phyloP scores from a whole-genome alignment of 2,329 filamentous ascomycete species.

The Helotiales sp. region DNA sequence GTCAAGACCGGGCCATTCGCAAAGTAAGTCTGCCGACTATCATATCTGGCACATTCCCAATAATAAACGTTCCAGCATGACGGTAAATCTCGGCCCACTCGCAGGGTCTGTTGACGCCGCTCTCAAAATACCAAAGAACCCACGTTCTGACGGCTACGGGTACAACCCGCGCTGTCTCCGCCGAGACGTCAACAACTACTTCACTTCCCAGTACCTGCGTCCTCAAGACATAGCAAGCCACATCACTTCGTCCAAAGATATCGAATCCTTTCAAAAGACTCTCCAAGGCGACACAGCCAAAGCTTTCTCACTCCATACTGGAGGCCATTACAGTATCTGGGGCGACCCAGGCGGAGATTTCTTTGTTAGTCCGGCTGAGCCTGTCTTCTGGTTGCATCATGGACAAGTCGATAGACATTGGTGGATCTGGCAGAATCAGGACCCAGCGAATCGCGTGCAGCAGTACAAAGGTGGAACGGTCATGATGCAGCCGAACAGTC shows the following conservation, averaged over 20 bases:
- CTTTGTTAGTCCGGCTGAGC: slow-evolving; percentile 13
- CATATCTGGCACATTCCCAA: neutral
- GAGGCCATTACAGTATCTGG: slow-evolving; percentile 48
- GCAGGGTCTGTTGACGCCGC: slow-evolving; percentile 1
- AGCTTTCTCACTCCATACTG: slow-evolving; percentile 30
- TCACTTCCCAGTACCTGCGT: neutral
- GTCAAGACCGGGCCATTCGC: slow-evolving; percentile 53
- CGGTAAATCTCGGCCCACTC: slow-evolving; percentile 32
- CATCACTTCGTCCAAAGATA: slow-evolving; percentile 11
- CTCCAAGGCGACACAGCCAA: slow-evolving; percentile 39
- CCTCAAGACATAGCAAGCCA: slow-evolving; percentile 11
- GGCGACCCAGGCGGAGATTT: slow-evolving; percentile 51
- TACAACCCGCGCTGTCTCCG: slow-evolving; percentile 51
- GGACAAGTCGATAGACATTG: slow-evolving; percentile 28
- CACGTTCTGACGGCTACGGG: slow-evolving; percentile 22
- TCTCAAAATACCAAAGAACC: neutral
- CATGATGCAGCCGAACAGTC: slow-evolving; percentile 25
- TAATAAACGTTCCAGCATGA: slow-evolving; percentile 38
- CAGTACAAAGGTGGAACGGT: slow-evolving; percentile 27
- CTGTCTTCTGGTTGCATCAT: slow-evolving; percentile 20
- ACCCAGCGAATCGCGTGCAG: slow-evolving; percentile 24
- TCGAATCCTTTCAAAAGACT: slow-evolving; percentile 19
- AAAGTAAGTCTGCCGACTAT: neutral
- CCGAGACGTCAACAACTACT: slow-evolving; percentile 44
- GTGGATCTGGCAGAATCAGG: slow-evolving; percentile 32